Evolutionary conservation across 495 filamentous ascomycete species (phyloP), one percentile per base, ranked within the genome.

Genomic region (Xylaria venustula): DNA sequence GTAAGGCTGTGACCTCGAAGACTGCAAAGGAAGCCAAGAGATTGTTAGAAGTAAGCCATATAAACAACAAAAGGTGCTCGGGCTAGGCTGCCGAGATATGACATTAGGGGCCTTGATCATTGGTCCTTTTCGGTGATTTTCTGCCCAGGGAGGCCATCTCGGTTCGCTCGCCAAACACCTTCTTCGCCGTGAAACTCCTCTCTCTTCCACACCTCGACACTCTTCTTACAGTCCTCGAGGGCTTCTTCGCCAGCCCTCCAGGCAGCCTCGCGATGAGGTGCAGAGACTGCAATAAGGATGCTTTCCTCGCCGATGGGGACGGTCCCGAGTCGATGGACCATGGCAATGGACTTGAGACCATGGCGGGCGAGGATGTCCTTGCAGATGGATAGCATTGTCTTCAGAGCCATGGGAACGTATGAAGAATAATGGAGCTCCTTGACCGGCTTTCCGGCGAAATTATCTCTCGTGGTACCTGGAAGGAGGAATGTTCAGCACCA

Each of bases 161-260:
- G 76, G 80, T 98, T 98, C 60, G 89, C 91, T 79, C 93, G 87
- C 93, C 93, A 98, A 53, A 96, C 85, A 46, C 82, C 84, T 53
- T 90, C 91, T 58, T 85, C 86, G 11, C 81, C 87, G 19, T 73
- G 85, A 83, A 98, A 98, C 68, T 90, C 88, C 80, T 98, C 94
- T 69, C 84, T 78, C 77, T 98, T 98, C 94, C 94, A 98, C 49
- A 98, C 87, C 82, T 98, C 94, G 41, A 89, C 89, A 60, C 80
- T 83, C 67, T 82, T 85, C 77, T 98, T 98, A 67, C 89, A 91
- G 68, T 80, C 77, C 81, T 98, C 93, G 64, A 98, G 76, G 40
- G 91, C 88, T 77, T 93, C 91, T 79, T 98, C 93, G 0, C 91
- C 94, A 0, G 87, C 95, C 64, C 77, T 76, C 93, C 93, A 98